phyloP scores from a whole-genome alignment of 2,329 filamentous ascomycete genomes.

The Curvularia spicifera region DNA sequence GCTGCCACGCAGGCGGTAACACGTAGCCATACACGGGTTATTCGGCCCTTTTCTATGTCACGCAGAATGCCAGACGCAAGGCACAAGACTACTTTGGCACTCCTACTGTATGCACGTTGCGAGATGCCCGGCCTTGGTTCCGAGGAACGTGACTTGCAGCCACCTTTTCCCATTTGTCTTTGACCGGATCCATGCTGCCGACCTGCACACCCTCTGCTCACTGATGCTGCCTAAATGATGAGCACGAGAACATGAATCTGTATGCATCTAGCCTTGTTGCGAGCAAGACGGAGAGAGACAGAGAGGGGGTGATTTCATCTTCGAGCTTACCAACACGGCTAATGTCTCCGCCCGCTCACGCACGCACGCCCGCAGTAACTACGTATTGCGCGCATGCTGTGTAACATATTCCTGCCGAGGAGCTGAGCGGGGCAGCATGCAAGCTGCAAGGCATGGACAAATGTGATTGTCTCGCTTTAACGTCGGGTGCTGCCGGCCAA shows the following conservation, averaged over 20 bases:
- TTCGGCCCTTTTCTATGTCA: conserved; percentile 18
- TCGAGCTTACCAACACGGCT: conserved; percentile 1
- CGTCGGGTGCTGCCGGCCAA: conserved; percentile 6
- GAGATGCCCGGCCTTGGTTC: conserved; percentile 3
- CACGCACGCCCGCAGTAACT: background rate
- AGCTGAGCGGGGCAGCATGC: background rate
- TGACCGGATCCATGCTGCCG: conserved; percentile 1
- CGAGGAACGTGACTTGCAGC: conserved; percentile 7
- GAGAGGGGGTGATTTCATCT: background rate
- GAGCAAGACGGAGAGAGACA: background rate
- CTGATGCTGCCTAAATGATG: background rate
- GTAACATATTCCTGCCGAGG: conserved; percentile 11
- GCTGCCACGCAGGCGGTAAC: conserved; percentile 14
- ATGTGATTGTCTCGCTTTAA: conserved; percentile 6
- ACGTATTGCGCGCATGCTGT: conserved; percentile 17
- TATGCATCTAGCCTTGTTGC: background rate
- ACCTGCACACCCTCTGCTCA: background rate
- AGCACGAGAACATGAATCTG: background rate
- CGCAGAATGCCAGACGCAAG: conserved; percentile 19
- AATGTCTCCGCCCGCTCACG: conserved; percentile 6
- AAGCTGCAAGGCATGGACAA: conserved; percentile 2
- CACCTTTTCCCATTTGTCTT: background rate
- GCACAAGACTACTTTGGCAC: conserved; percentile 12
- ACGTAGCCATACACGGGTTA: conserved; percentile 9
- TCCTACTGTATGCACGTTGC: conserved; percentile 4